phyloP scores from a whole-genome alignment of 805 yeast species.

The Wickerhamiella nectarea region DNA sequence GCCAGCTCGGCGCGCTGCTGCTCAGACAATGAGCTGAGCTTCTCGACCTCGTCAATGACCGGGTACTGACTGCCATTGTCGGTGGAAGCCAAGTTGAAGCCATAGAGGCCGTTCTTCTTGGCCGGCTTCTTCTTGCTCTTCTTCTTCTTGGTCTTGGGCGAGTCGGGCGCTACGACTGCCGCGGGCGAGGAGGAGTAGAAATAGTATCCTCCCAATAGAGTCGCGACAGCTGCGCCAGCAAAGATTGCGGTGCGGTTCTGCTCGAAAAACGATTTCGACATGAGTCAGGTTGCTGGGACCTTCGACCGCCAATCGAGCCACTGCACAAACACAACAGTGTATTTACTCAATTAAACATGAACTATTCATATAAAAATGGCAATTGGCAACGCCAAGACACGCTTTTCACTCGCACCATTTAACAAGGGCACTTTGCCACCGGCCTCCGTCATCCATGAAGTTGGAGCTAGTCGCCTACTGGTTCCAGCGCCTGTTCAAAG shows the following conservation, averaged over 20 bases:
- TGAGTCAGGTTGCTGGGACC: not conserved
- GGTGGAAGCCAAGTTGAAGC: constrained; percentile 19
- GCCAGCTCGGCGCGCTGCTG: constrained; percentile 39
- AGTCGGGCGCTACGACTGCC: constrained; percentile 11
- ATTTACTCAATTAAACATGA: too few relatives aligned
- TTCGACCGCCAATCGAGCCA: too few relatives aligned
- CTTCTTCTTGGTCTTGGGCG: constrained; percentile 29
- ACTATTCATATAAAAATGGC: too few relatives aligned
- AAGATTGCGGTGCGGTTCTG: constrained; percentile 50
- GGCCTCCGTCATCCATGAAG: not conserved
- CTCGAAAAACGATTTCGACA: constrained; percentile 27
- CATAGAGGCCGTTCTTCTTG: constrained; percentile 19
- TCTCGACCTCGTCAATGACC: constrained; percentile 21
- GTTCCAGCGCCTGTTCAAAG: not conserved
- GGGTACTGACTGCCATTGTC: constrained; percentile 26
- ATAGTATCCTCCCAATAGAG: constrained; percentile 51
- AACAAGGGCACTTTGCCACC: not conserved
- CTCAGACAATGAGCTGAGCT: constrained; percentile 17
- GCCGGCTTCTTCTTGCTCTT: constrained; percentile 33
- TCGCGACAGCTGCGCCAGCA: constrained; percentile 49
- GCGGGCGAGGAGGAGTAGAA: constrained; percentile 26
- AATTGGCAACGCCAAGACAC: too few relatives aligned
- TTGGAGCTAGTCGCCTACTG: not conserved
- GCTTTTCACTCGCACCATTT: too few relatives aligned
- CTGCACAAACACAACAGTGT: too few relatives aligned